Percentiles rank a stretch among this genome's conserved stretches.
Conservation (phyloP, 2,329 filamentous ascomycete species). For the Hymenoscyphus repandus region DNA sequence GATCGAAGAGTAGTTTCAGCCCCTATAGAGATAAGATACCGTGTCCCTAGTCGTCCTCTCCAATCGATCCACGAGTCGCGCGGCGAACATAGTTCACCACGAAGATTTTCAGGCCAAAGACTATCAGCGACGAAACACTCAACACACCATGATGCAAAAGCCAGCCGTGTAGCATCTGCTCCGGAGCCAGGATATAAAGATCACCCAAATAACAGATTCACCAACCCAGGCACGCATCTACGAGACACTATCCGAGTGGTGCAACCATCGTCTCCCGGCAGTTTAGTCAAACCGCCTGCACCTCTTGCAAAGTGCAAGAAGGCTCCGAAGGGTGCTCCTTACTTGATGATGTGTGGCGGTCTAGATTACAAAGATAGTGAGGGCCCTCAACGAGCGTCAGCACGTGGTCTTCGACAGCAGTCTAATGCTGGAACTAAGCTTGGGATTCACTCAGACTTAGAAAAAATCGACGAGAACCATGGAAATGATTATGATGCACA, state of each 20-base stretch:
- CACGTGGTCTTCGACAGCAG: conserved; percentile 22
- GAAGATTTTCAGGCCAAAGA: conserved; percentile 7
- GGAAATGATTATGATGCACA: conserved; percentile 18
- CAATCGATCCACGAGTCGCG: conserved; percentile 27
- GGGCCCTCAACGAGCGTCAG: conserved; percentile 1
- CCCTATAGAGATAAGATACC: conserved; percentile 29
- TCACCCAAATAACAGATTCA: conserved; percentile 13
- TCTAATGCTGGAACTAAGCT: conserved; percentile 11
- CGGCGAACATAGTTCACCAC: conserved; percentile 20
- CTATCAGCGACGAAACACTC: conserved; percentile 10
- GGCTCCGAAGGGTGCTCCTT: conserved; percentile 17
- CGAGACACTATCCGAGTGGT: conserved; percentile 29
- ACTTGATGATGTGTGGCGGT: conserved; percentile 15
- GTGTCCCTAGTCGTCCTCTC: conserved; percentile 11
- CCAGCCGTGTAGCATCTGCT: conserved; percentile 27
- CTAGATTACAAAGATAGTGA: neutral
- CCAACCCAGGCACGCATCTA: conserved; percentile 7
- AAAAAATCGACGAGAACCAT: conserved; percentile 18
- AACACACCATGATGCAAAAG: conserved; percentile 12
- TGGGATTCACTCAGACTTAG: conserved; percentile 12
- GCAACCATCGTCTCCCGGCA: conserved; percentile 20
- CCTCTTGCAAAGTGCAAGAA: conserved; percentile 31
- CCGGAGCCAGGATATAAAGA: conserved; percentile 23
- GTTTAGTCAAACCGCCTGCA: conserved; percentile 28
- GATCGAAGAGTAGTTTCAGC: conserved; percentile 41